Percentiles rank a stretch among this genome's conserved stretches.
Evolutionary conservation across 108 stramenopile genomes (phyloP).

Genomic region (Pseudonitzschia multistriata): DNA sequence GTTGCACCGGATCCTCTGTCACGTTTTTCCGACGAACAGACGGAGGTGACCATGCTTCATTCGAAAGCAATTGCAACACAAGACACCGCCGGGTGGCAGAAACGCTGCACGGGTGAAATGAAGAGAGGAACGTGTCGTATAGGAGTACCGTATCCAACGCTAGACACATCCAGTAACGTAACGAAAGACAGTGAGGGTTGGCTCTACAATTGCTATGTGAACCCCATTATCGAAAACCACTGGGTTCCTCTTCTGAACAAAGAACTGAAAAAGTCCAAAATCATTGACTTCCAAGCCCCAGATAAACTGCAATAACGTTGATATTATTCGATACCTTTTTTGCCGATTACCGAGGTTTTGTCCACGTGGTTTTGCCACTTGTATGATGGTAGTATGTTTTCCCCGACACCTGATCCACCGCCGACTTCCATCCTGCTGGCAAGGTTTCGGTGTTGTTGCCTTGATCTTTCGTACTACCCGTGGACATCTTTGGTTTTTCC

Average conservation of each 20-base stretch:
- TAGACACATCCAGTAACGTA: constrained; percentile 7
- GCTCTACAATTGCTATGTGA: constrained; percentile 65
- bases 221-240: constrained; percentile 54
- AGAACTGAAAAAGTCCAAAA: constrained; percentile 9
- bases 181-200: constrained; percentile 37
- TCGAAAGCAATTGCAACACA: constrained; percentile 51
- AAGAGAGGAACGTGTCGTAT: constrained; percentile 36
- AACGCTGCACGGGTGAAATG: constrained; percentile 30
- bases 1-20: constrained; percentile 34
- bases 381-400: constrained; percentile 72
- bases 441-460: constrained; percentile 22
- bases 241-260: constrained; percentile 57
- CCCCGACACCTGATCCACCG: constrained; percentile 49
- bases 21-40: constrained; percentile 52
- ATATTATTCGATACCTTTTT: background rate
- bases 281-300: constrained; percentile 5
- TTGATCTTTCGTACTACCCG: background rate
- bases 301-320: background rate
- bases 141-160: constrained; percentile 52
- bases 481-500: constrained; percentile 42
- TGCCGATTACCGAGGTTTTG: constrained; percentile 34
- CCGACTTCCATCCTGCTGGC: constrained; percentile 70
- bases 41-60: constrained; percentile 82
- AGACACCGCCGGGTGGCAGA: constrained; percentile 47
- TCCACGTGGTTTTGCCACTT: constrained; percentile 68